A percentile compares a stretch with the other conserved stretches of the same genome.
Conservation (phyloP, 1,139 yeast genomes). For the Debaryomyces coudertii region DNA sequence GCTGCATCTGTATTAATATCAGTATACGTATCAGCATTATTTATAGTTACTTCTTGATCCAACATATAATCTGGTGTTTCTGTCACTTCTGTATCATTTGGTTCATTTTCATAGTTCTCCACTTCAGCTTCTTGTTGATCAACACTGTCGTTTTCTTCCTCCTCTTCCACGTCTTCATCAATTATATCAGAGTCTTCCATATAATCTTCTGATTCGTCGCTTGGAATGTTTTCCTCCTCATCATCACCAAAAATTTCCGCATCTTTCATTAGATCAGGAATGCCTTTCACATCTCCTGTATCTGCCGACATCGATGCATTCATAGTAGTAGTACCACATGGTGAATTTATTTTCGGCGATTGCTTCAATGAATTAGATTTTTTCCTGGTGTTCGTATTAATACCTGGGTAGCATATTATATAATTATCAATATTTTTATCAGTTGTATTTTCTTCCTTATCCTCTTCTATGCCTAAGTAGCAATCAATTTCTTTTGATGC, state of each 20-base stretch:
- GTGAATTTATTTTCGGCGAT: background rate
- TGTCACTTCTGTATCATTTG: background rate
- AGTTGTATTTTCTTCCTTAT: constrained; percentile 10
- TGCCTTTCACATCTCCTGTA: constrained; percentile 13
- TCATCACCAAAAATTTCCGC: constrained; percentile 16
- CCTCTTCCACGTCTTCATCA: constrained; percentile 8
- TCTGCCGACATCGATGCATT: constrained; percentile 1
- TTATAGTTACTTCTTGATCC: background rate
- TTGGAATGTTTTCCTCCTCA: constrained; percentile 14
- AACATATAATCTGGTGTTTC: background rate
- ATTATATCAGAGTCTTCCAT: constrained; percentile 8
- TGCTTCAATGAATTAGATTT: background rate
- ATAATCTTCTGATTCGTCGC: constrained; percentile 20
- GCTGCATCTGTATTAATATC: background rate
- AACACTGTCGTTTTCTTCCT: constrained; percentile 13
- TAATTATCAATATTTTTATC: constrained; percentile 25
- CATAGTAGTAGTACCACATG: background rate
- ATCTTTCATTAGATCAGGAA: constrained; percentile 16
- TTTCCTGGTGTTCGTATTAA: constrained; percentile 19
- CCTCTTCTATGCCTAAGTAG: constrained; percentile 33
- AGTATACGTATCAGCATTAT: too few relatives aligned
- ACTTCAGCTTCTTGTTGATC: constrained; percentile 18
- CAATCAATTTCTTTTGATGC: constrained; percentile 45
- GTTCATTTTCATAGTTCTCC: background rate
- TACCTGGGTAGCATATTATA: constrained; percentile 37